Percentiles rank a stretch among this genome's conserved stretches.
These are phyloP conservation scores for Stemphylium beticola DNA, from an alignment of 2,329 filamentous ascomycete species.

Conservation along the genomic window DNA sequence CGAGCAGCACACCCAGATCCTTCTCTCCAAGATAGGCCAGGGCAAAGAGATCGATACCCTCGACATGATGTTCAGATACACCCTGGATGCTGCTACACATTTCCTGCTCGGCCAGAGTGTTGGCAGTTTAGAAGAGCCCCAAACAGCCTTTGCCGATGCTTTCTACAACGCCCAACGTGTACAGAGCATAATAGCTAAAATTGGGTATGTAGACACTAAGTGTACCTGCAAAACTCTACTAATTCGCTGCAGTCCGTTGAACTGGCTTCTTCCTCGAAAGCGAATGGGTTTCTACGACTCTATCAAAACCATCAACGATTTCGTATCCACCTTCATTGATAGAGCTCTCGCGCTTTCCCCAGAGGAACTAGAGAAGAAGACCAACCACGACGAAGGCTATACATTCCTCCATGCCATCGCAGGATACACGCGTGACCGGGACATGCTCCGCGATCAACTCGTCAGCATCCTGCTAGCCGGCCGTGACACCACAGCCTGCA, in stretches of 20 bases:
- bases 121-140: constrained; percentile 62
- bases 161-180: constrained; percentile 80
- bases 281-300: constrained; percentile 66
- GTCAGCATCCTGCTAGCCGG: constrained; percentile 76
- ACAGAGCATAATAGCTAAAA: constrained; percentile 70
- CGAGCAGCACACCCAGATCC: constrained; percentile 75
- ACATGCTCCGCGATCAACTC: constrained; percentile 82
- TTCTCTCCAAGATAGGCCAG: constrained; percentile 69
- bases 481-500: constrained; percentile 83
- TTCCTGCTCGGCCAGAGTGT: constrained; percentile 83
- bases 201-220: constrained; percentile 57
- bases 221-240: background rate
- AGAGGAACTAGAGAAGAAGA: constrained; percentile 74
- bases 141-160: constrained; percentile 75
- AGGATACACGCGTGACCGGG: constrained; percentile 71
- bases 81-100: constrained; percentile 83
- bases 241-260: constrained; percentile 59
- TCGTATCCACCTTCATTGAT: constrained; percentile 80
- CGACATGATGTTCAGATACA: constrained; percentile 77
- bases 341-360: constrained; percentile 71
- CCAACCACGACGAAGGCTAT: constrained; percentile 73
- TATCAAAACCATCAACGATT: constrained; percentile 73
- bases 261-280: constrained; percentile 66
- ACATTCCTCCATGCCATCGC: constrained; percentile 89
- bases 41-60: constrained; percentile 70